phyloP scores from a whole-genome alignment of 257 asterid genomes.

The Mentha longifolia region DNA sequence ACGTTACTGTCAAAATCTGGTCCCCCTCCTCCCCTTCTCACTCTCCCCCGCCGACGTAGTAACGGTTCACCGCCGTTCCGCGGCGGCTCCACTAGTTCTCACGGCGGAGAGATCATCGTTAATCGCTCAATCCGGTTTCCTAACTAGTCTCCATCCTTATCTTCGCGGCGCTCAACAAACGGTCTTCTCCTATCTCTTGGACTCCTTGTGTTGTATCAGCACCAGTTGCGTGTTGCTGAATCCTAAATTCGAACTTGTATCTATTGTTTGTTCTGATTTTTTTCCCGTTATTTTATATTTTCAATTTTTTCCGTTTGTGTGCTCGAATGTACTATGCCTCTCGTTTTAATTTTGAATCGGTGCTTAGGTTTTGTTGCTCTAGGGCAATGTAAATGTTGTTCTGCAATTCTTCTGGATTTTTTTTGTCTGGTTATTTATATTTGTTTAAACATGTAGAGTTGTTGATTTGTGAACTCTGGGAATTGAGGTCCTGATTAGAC shows the following conservation, averaged over 20 bases:
- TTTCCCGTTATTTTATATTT: background rate
- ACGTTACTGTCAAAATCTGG: slow-evolving; percentile 24
- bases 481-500: slow-evolving; percentile 17
- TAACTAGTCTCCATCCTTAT: background rate
- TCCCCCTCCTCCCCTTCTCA: slow-evolving; percentile 28
- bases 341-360: slow-evolving; percentile 11
- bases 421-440: background rate
- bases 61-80: slow-evolving; percentile 55
- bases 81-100: slow-evolving; percentile 36
- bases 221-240: slow-evolving; percentile 5
- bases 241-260: background rate
- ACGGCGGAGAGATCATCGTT: slow-evolving; percentile 3
- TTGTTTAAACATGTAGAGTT: background rate
- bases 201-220: slow-evolving; percentile 26
- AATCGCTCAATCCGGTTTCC: slow-evolving; percentile 10
- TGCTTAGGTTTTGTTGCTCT: slow-evolving; percentile 19
- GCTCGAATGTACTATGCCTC: background rate
- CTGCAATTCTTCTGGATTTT: background rate
- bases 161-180: slow-evolving; percentile 15
- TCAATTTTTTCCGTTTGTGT: background rate
- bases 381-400: slow-evolving; percentile 3
- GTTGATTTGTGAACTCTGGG: slow-evolving; percentile 18
- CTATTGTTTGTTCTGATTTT: background rate
- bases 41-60: slow-evolving; percentile 39
- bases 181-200: slow-evolving; percentile 14